Conservation (phyloP, 768 basidiomycete genomes). For the Cystobasidium onofrii region DNA sequence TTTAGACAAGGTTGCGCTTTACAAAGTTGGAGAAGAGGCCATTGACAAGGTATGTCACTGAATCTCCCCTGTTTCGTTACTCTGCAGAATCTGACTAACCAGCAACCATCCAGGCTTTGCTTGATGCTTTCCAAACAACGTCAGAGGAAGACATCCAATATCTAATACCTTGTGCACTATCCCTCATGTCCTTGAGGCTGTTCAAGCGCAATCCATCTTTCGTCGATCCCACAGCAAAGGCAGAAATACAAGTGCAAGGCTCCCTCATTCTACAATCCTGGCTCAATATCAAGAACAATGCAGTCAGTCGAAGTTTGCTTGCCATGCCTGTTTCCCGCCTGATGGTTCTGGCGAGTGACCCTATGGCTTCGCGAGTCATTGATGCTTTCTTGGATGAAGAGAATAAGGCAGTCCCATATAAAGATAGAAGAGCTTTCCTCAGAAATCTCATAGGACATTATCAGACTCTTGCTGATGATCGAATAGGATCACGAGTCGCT, state of each 20-base stretch:
- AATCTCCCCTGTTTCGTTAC: background rate
- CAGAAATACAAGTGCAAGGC: slow-evolving; percentile 71
- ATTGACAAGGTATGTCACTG: slow-evolving; percentile 53
- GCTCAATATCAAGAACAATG: slow-evolving; percentile 57
- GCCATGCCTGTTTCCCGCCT: slow-evolving; percentile 44
- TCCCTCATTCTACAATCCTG: slow-evolving; percentile 76
- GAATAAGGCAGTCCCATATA: slow-evolving; percentile 14
- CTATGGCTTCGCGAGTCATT: slow-evolving; percentile 30
- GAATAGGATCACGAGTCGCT: slow-evolving; percentile 78
- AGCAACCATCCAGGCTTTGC: slow-evolving; percentile 52
- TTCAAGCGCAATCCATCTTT: slow-evolving; percentile 40
- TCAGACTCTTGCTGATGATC: slow-evolving; percentile 73
- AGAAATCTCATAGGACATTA: slow-evolving; percentile 69
- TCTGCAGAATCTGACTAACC: background rate
- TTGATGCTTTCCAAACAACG: slow-evolving; percentile 55
- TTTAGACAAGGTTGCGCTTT: slow-evolving; percentile 58
- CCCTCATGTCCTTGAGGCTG: slow-evolving; percentile 44
- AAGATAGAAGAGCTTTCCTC: slow-evolving; percentile 55
- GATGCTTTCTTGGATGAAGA: slow-evolving; percentile 30
- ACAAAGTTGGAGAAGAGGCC: slow-evolving; percentile 51
- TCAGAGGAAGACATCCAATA: slow-evolving; percentile 50
- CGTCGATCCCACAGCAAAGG: slow-evolving; percentile 42
- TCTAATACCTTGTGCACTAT: slow-evolving; percentile 63
- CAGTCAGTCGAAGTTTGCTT: slow-evolving; percentile 57
- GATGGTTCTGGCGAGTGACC: slow-evolving; percentile 50